Percentiles rank a stretch among this genome's conserved stretches.
phyloP scores from a whole-genome alignment of 345 rosid species.

The Gossypioides kirkii region DNA sequence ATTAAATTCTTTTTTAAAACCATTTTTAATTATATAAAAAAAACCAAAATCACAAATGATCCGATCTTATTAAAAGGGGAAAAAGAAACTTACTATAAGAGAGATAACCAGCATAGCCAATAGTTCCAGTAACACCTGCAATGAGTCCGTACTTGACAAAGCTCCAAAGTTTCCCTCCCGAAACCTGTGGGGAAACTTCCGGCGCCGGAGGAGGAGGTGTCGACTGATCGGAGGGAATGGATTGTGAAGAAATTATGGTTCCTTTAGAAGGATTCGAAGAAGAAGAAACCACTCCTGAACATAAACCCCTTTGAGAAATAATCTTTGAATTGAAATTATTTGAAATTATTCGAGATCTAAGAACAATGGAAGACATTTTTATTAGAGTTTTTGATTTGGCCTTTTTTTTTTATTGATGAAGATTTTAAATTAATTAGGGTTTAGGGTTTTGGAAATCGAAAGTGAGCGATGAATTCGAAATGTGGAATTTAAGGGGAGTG shows the following conservation, averaged over 20 bases:
- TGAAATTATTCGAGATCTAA: constrained; percentile 46
- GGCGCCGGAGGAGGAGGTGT: constrained; percentile 29
- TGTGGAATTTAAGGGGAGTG: background rate
- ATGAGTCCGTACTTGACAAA: constrained; percentile 52
- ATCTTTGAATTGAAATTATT: background rate
- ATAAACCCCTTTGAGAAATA: constrained; percentile 24
- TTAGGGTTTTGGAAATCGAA: background rate
- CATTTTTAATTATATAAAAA: background rate
- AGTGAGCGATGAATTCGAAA: background rate
- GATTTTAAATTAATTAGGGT: background rate
- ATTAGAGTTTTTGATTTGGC: background rate
- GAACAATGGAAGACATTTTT: constrained; percentile 45
- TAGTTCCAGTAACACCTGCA: constrained; percentile 54
- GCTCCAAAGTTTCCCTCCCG: constrained; percentile 38
- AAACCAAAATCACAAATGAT: background rate
- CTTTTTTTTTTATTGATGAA: background rate
- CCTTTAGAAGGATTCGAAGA: constrained; percentile 33
- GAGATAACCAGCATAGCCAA: constrained; percentile 51
- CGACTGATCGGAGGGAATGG: constrained; percentile 37
- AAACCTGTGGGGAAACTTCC: constrained; percentile 21
- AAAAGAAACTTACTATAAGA: constrained; percentile 49
- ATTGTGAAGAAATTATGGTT: constrained; percentile 37
- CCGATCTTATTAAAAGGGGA: background rate
- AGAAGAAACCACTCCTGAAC: constrained; percentile 35
- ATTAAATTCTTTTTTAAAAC: background rate